Evolutionary conservation across 208 protist genomes (phyloP), one percentile per base, ranked within the genome.

Genomic region (Trypanosoma cruzi): DNA sequence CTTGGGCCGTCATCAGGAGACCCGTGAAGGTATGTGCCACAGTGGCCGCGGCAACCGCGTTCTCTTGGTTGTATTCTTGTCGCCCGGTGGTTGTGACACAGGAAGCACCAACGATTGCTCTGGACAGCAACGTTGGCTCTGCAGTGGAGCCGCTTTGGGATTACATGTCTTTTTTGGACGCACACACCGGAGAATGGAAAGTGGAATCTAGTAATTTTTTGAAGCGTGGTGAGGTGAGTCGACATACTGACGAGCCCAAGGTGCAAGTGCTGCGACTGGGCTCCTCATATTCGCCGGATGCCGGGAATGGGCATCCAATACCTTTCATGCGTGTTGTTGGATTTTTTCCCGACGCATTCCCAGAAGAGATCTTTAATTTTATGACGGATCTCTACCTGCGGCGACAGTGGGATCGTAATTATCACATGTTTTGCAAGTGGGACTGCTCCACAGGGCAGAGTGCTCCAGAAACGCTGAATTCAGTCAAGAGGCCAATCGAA

Each of bases 281-380:
- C 13, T 65, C 46, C 3, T 44, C 67, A 13, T 92, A 82, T 71
- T 68, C 55, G 7, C 54, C 66, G 26, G 58, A 76, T 4, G 46
- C 48, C 16, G 22, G 36, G 26, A 32, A 42, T 58, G 80, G 67
- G 11, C 52, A 20, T 1, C 59, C 24, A 28, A 75, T 69, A 22
- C 86, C 86, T 26, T 71, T 88, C 44, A 81, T 89, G 76, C 86
- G 86, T 0, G 55, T 88, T 34, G 67, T 89, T 32, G 79, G 70
- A 13, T 85, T 85, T 63, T 77, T 92, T 18, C 86, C 86, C 31
- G 64, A 61, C 40, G 74, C 75, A 2, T 20, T 71, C 2, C 76
- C 82, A 2, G 36, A 63, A 0, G 59, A 77, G 26, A 73, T 87
- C 11, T 82, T 79, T 50, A 42, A 59, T 10, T 70, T 75, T 37